These are phyloP conservation scores for Boletellus emodensis DNA, from an alignment of 768 basidiomycete species.

Conservation along the genomic window DNA sequence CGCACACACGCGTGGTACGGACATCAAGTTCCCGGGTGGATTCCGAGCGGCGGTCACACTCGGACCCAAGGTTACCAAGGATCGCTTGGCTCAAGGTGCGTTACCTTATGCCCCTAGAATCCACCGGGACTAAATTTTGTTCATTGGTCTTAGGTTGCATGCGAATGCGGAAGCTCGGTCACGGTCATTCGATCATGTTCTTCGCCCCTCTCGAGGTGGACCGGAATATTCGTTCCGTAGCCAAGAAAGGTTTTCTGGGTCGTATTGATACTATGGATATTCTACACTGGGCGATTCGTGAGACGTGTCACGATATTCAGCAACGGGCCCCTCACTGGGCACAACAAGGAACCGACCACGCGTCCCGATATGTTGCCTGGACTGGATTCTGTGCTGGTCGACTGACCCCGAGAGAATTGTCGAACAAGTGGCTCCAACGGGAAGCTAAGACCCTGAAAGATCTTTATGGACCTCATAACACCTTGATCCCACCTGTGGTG, in stretches of 20 bases:
- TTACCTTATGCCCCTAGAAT: too few species aligned
- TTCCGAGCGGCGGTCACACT: slow-evolving; percentile 14
- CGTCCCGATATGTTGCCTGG: slow-evolving; percentile 25
- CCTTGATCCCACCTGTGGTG: slow-evolving; percentile 1
- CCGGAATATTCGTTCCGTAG: slow-evolving; percentile 31
- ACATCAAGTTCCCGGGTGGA: too few species aligned
- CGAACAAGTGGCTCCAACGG: slow-evolving; percentile 35
- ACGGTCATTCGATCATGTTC: slow-evolving; percentile 45
- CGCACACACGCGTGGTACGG: too few species aligned
- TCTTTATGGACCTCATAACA: slow-evolving; percentile 25
- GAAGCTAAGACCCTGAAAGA: slow-evolving; percentile 37
- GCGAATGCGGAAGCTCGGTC: slow-evolving; percentile 50
- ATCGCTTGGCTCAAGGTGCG: slow-evolving; percentile 14
- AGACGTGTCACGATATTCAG: slow-evolving; percentile 42
- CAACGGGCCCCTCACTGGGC: slow-evolving; percentile 40
- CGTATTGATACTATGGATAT: slow-evolving; percentile 29
- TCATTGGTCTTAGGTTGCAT: slow-evolving; percentile 39
- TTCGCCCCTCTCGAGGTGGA: slow-evolving; percentile 46
- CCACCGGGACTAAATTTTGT: neutral
- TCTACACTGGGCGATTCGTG: slow-evolving; percentile 41
- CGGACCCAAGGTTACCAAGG: slow-evolving; percentile 12
- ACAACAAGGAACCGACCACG: slow-evolving; percentile 39
- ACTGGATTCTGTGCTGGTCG: slow-evolving; percentile 6
- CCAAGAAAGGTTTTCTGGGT: slow-evolving; percentile 1
- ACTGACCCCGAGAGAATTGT: slow-evolving; percentile 4